phyloP scores from a whole-genome alignment of 345 rosid genomes.

The Eutrema japonicum region DNA sequence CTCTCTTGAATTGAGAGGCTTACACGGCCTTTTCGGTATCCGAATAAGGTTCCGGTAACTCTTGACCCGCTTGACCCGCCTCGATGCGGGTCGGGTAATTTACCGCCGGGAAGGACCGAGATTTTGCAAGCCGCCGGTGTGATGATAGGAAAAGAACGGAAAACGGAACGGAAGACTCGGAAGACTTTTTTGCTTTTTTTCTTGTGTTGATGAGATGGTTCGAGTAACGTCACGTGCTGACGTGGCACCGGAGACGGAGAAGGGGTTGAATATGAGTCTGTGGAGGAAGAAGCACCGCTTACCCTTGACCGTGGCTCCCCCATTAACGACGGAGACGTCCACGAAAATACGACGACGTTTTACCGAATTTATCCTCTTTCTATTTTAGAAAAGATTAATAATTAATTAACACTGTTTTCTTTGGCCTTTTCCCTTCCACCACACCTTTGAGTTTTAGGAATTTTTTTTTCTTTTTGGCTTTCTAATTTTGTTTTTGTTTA shows the following conservation, averaged over 20 bases:
- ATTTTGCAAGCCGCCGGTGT: constrained; percentile 67
- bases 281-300: constrained; percentile 41
- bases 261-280: constrained; percentile 33
- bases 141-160: constrained; percentile 75
- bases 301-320: constrained; percentile 55
- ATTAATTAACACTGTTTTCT: constrained; percentile 7
- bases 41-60: constrained; percentile 72
- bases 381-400: constrained; percentile 20
- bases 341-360: constrained; percentile 29
- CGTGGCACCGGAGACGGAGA: constrained; percentile 46
- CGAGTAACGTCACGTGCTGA: constrained; percentile 57
- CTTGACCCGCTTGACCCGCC: constrained; percentile 38
- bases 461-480: neutral
- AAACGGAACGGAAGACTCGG: constrained; percentile 74
- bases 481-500: constrained; percentile 24
- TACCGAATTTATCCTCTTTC: neutral
- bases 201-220: constrained; percentile 64
- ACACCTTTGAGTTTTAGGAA: constrained; percentile 22
- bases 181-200: constrained; percentile 56
- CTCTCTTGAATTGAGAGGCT: constrained; percentile 74
- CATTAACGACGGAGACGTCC: constrained; percentile 51
- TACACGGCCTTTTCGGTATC: constrained; percentile 73
- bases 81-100: constrained; percentile 51
- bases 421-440: constrained; percentile 20
- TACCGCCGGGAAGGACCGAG: constrained; percentile 50